Conservation (phyloP, 345 rosid genomes). For the Populus euphratica region DNA sequence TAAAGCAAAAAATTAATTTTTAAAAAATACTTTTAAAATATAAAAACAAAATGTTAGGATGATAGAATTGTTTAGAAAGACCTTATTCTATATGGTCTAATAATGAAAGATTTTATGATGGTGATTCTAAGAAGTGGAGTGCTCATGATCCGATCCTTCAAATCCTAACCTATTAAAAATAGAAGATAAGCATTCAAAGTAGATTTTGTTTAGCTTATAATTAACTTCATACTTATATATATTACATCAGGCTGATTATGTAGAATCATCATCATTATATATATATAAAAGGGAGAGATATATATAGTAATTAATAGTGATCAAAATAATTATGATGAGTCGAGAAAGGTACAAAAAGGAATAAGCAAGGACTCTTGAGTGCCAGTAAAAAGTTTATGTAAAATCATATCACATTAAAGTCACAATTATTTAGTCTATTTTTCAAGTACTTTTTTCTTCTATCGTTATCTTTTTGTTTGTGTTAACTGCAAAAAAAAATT, state of each 20-base stretch:
- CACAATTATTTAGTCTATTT: slow-evolving; percentile 13
- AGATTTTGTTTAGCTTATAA: no score
- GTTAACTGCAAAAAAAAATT: slow-evolving; percentile 22
- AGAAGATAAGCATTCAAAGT: no score
- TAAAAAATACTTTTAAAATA: no score
- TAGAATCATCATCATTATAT: neutral
- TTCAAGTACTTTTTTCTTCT: slow-evolving; percentile 16
- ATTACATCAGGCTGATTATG: neutral
- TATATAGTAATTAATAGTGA: neutral
- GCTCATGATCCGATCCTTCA: no score
- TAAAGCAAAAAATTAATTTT: no score
- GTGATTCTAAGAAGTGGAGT: no score
- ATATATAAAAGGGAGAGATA: neutral
- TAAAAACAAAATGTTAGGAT: no score
- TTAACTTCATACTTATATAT: neutral
- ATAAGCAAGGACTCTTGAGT: neutral
- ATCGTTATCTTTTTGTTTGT: slow-evolving; percentile 35
- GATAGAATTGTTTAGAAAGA: no score
- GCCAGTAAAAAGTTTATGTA: slow-evolving; percentile 10
- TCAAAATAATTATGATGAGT: neutral
- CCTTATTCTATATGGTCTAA: no score
- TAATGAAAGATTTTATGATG: no score
- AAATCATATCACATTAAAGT: slow-evolving; percentile 19
- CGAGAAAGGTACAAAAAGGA: neutral
- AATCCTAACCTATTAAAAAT: no score